Base-by-base conservation (phyloP, 192 early-diverging fungal species). In the Rhizophagus prolifer region DNA sequence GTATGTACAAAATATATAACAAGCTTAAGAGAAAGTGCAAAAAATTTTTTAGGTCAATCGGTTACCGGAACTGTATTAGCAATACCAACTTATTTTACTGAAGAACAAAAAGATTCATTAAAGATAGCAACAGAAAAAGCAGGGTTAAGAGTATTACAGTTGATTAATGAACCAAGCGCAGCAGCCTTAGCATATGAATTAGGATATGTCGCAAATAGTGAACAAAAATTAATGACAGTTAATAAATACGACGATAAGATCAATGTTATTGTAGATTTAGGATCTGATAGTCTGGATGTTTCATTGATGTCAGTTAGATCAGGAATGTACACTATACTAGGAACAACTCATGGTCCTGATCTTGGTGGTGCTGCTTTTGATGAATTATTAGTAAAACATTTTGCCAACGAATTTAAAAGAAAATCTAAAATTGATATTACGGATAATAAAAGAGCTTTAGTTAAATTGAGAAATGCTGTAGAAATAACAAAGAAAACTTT, bases 401-500 rank as follows among this genome's bases (percentile, higher is more conserved):
- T 95, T 81, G 87, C 86, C 54, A 88, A 85, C 44, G 96, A 97
- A 79, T 98, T 98, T 86, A 91, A 94, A 81, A 90, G 91, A 78
- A 95, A 95, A 83, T 86, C 85, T 69, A 91, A 94, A 84, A 82
- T 94, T 38, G 94, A 97, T 80, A 87, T 98, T 69, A 79, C 79
- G 44, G 81, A 86, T 70, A 94, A 95, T 82, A 85, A 87, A 76
- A 88, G 92, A 73, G 89, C 97, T 34, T 75, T 92, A 50, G 85
- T 91, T 70, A 98, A 98, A 89, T 88, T 97, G 70, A 82, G 85
- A 34, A 85, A 86, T 80, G 92, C 95, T 34, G 94, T 91, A 58
- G 97, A 98, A 86, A 85, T 90, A 70, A 98, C 97, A 77, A 97
- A 97, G 90, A 91, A 93, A 76, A 92, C 93, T 78, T 87, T 98